Evolutionary conservation across 192 early-diverging fungal species (phyloP).

Genomic region (Diversispora eburnea): DNA sequence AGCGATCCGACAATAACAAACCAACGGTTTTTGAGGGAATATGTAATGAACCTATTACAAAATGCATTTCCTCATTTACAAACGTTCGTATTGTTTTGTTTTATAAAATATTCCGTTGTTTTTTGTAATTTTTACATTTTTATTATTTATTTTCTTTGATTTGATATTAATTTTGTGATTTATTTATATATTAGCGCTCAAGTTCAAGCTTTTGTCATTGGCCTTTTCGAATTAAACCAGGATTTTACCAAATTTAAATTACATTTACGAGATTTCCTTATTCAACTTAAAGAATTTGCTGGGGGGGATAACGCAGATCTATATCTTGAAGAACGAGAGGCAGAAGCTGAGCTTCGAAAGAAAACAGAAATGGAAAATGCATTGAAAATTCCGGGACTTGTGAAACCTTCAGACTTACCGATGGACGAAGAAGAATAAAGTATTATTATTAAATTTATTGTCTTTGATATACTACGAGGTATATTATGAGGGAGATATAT

Average conservation of each 20-base stretch:
- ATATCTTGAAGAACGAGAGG: constrained; percentile 89
- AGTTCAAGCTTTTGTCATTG: constrained; percentile 82
- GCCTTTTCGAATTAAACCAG: constrained; percentile 80
- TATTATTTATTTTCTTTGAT: background rate
- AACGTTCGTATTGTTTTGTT: constrained; percentile 45
- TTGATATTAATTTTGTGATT: background rate
- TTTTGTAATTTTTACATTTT: no score
- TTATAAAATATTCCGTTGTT: no score
- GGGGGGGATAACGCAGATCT: constrained; percentile 81
- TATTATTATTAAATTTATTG: no score
- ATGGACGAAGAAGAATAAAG: constrained; percentile 49
- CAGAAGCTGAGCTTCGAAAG: constrained; percentile 71
- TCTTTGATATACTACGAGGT: no score
- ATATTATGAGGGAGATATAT: no score
- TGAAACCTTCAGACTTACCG: constrained; percentile 87
- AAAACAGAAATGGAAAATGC: constrained; percentile 80
- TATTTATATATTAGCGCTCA: constrained; percentile 55
- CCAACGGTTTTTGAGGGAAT: constrained; percentile 74
- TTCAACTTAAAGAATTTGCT: constrained; percentile 90
- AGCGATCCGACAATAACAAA: constrained; percentile 79
- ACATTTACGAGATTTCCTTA: constrained; percentile 95
- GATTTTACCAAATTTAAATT: constrained; percentile 85
- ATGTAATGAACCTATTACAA: constrained; percentile 76
- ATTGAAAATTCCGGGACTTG: constrained; percentile 88
- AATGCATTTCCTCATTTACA: constrained; percentile 92